Percentiles rank a stretch among this genome's conserved stretches.
Evolutionary conservation across 2,329 filamentous ascomycete species (phyloP).

Genomic region (Cryphonectria naterciae): DNA sequence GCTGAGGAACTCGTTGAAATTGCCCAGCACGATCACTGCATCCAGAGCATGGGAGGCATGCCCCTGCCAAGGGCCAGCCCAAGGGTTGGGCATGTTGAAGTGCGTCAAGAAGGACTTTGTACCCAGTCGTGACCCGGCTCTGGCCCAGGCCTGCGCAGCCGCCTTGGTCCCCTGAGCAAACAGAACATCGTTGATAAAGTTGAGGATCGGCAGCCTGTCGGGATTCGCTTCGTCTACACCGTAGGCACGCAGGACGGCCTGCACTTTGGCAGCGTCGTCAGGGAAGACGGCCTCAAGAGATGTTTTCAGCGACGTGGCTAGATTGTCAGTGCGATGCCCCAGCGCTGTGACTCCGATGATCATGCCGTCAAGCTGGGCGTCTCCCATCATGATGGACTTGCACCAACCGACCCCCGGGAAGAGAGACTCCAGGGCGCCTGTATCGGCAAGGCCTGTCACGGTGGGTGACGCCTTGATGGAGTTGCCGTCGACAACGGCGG

Average conservation of each 20-base stretch:
- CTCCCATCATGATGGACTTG: constrained; percentile 25
- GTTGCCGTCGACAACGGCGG: constrained; percentile 26
- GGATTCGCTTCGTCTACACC: constrained; percentile 16
- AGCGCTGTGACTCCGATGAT: constrained; percentile 17
- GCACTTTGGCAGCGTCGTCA: constrained; percentile 6
- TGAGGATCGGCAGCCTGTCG: constrained; percentile 14
- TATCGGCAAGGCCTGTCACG: constrained; percentile 20
- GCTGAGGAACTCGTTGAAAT: constrained; percentile 45
- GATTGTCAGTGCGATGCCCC: constrained; percentile 19
- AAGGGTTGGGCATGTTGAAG: constrained; percentile 54
- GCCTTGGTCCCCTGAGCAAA: constrained; percentile 19
- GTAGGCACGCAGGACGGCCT: constrained; percentile 17
- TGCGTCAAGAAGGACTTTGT: constrained; percentile 32
- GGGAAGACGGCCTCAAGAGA: constrained; percentile 22
- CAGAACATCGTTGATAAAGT: constrained; percentile 26
- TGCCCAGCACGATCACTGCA: constrained; percentile 49
- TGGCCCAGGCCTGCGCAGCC: constrained; percentile 20
- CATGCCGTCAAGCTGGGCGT: constrained; percentile 27
- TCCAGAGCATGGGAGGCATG: constrained; percentile 49
- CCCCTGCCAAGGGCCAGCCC: constrained; percentile 47
- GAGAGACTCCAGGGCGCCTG: constrained; percentile 7
- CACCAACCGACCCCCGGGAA: constrained; percentile 21
- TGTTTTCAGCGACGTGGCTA: constrained; percentile 10
- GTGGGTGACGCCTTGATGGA: constrained; percentile 22
- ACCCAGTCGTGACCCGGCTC: constrained; percentile 2